Evolutionary conservation across 2,329 filamentous ascomycete genomes (phyloP), one percentile per base, ranked within the genome.

Genomic region (Fusarium robinianum): DNA sequence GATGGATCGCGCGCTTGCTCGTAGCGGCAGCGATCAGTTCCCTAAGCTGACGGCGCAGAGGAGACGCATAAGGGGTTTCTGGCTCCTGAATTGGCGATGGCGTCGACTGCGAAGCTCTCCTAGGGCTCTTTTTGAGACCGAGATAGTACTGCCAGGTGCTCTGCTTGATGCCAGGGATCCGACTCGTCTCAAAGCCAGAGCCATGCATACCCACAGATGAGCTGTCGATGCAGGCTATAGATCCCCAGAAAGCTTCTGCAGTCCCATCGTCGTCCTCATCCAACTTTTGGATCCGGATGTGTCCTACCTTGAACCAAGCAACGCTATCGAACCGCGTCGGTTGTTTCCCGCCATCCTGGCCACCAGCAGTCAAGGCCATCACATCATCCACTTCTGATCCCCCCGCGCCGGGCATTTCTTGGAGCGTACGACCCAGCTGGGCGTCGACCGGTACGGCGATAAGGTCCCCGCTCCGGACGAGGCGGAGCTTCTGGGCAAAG

Each of bases 61-160:
- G 79, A 18, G 79, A 79, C 30, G 80, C 74, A 55, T 80, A 80
- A 6, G 69, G 71, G 22, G 68, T 71, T 19, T 74, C 67, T 4
- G 71, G 71, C 34, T 80, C 75, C 12, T 73, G 63, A 3, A 75
- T 61, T 3, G 75, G 66, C 3, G 68, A 61, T 3, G 67, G 65
- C 2, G 69, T 62, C 5, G 69, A 61, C 12, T 74, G 72, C 0
- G 62, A 63, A 19, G 54, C 51, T 27, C 60, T 71, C 35, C 72
- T 80, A 1, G 87, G 84, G 9, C 81, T 71, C 51, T 81, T 81
- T 67, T 84, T 88, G 41, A 88, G 76, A 1, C 90, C 88, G 2
- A 96, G 78, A 67, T 96, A 99, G 64, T 91, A 95, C 51, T 87
- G 86, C 91, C 92, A 97, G 12, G 83, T 83, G 64, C 81, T 95